Evolutionary conservation across 2,329 filamentous ascomycete species (phyloP), one percentile per base, ranked within the genome.

Genomic region (Eutypella sp.): DNA sequence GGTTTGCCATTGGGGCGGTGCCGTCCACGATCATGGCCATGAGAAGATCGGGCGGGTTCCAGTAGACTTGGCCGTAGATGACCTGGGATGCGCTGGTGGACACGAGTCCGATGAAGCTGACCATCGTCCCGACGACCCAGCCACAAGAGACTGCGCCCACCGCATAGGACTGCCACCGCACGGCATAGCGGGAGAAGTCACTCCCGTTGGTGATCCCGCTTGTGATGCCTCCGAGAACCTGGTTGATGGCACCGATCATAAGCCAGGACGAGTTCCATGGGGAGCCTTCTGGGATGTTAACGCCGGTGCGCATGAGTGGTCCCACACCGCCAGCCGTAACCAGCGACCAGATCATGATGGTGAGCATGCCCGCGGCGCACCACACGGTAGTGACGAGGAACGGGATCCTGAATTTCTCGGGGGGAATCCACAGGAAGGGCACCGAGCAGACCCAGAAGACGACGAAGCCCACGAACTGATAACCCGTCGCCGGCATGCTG

Each of bases 391-490:
- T 67, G 16, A 73, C 50, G 33, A 70, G 59, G 50, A 76, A 75
- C 0, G 70, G 71, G 4, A 69, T 57, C 55, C 70, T 73, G 58
- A 73, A 74, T n/a, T 67, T 68, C 47, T 76, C 72, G 0, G 73
- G 72, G 1, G 67, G 65, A n/a, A 76, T 67, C 58, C 68, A 71
- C 3, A 76, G 57, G 48, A 78, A 73, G 0, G 73, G 74, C 0
- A 67, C 61, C 15, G 75, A 75, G 18, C 73, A 54, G 24, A 71
- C 64, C 67, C 74, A 78, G 57, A 78, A 78, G 36, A 78, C 57
- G 43, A 76, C 70, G 49, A 76, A 71, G 47, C 69, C 76, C 2
- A 76, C 64, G 24, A 78, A 61, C 22, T 72, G 67, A 18, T 69
- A 66, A 13, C 71, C 67, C 38, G 60, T 64, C 45, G 64, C 59